phyloP scores from a whole-genome alignment of 805 yeast species.

The Candida chauliodis region DNA sequence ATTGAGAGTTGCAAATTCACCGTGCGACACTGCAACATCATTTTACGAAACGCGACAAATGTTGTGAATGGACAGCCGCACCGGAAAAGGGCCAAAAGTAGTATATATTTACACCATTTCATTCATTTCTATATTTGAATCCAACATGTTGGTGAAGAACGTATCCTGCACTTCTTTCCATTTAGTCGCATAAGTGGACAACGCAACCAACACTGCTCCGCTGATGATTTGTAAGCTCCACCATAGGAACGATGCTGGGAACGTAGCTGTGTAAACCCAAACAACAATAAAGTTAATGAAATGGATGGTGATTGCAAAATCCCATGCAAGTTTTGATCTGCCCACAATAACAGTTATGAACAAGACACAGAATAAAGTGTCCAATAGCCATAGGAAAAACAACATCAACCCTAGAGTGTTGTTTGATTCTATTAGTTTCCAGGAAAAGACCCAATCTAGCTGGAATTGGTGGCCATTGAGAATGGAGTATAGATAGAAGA shows the following conservation, averaged over 20 bases:
- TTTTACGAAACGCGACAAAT: no score
- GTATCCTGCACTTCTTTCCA: slow-evolving; percentile 90
- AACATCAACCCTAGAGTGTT: slow-evolving; percentile 80
- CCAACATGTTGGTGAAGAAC: slow-evolving; percentile 80
- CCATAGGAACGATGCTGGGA: slow-evolving; percentile 78
- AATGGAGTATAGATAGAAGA: slow-evolving; percentile 63
- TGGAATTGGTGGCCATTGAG: slow-evolving; percentile 70
- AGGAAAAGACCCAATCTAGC: slow-evolving; percentile 71
- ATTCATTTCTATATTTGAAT: slow-evolving; percentile 18
- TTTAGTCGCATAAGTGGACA: slow-evolving; percentile 87
- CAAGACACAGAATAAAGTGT: slow-evolving; percentile 75
- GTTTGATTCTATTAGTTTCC: slow-evolving; percentile 69
- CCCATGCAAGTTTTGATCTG: slow-evolving; percentile 91
- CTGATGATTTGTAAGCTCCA: slow-evolving; percentile 76
- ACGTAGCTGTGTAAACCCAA: slow-evolving; percentile 57
- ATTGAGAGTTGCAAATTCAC: background rate
- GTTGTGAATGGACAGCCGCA: no score
- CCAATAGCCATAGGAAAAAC: slow-evolving; percentile 75
- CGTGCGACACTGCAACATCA: background rate
- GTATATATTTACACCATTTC: background rate
- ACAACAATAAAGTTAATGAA: slow-evolving; percentile 70
- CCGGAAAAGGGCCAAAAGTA: no score
- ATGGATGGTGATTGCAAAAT: slow-evolving; percentile 92
- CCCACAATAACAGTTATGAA: slow-evolving; percentile 88
- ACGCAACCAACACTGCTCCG: slow-evolving; percentile 61